Base-by-base conservation (phyloP, 2,329 filamentous ascomycete species). In the Ceratocystis ficicola region DNA sequence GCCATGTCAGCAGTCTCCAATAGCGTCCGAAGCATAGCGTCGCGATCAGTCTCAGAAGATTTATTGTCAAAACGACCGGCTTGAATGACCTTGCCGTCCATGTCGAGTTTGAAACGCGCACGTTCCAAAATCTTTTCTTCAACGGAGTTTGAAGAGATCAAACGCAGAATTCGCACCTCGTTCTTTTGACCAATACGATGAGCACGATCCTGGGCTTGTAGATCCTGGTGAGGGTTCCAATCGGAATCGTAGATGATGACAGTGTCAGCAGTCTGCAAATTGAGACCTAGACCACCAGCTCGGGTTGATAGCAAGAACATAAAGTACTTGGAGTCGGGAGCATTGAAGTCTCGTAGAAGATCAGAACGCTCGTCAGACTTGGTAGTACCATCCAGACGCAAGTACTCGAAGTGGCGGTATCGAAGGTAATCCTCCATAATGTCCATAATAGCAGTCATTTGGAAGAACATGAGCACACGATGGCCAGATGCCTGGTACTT, bases 161-260 rank as follows among this genome's bases (percentile, higher is more conserved):
- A 81, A 76, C 94, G 87, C 68, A 99, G 78, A 74, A 99, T 99
- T 71, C 94, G 89, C 66, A 99, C 94, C 76, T 99, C 94, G 72
- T 99, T 99, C 86, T 99, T 99, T 76, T 99, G 94, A 69, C 94
- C 94, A 70, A 99, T 99, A 88, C 94, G 93, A 85, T 99, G 94
- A 60, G 94, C 94, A 86, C 94, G 94, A 87, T 99, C 94, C 74
- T 99, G 94, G 15, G 94, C 94, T 76, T 99, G 94, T 76, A 99
- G 80, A 88, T 99, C 94, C 76, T 99, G 94, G 74, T 97, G 93
- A 74, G 94, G 94, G 76, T 99, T 99, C 94, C 94, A 99, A 78
- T 99, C 94, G 0, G 94, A 99, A 74, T 99, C 94, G 77, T 96
- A 99, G 73, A 99, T 99, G 76, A 99, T 96, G 78, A 99, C 94